These are phyloP conservation scores for Eucalyptus guilfoylei DNA, from an alignment of 345 rosid genomes.

Conservation along the genomic window DNA sequence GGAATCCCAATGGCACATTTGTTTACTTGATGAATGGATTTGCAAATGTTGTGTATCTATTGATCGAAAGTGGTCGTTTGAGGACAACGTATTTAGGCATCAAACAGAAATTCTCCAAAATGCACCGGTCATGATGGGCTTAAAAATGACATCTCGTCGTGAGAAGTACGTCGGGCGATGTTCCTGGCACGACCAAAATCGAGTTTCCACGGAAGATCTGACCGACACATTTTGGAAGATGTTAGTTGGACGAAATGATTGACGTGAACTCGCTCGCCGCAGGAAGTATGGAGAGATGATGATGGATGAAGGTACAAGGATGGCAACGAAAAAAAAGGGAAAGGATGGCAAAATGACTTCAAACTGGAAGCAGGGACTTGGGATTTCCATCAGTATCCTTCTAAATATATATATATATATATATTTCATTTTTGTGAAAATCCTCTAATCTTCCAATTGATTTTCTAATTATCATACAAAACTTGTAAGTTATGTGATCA, in stretches of 20 bases:
- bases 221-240: neutral
- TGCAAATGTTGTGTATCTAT: no score
- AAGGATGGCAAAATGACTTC: no score
- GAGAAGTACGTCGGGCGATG: neutral
- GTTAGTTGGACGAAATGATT: neutral
- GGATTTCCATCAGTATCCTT: neutral
- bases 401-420: neutral
- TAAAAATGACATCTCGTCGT: no score
- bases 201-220: neutral
- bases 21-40: no score
- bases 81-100: no score
- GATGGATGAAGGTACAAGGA: neutral
- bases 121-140: no score
- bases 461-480: no score
- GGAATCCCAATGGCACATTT: neutral
- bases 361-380: neutral
- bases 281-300: neutral
- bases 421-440: neutral
- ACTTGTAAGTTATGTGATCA: neutral
- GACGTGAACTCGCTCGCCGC: neutral
- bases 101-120: no score
- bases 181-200: neutral
- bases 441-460: neutral
- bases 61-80: no score
- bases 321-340: no score